Percentiles rank a stretch among this genome's conserved stretches.
Evolutionary conservation across 352 stramenopile species (phyloP).

Genomic region (Phytophthora citrophthora): DNA sequence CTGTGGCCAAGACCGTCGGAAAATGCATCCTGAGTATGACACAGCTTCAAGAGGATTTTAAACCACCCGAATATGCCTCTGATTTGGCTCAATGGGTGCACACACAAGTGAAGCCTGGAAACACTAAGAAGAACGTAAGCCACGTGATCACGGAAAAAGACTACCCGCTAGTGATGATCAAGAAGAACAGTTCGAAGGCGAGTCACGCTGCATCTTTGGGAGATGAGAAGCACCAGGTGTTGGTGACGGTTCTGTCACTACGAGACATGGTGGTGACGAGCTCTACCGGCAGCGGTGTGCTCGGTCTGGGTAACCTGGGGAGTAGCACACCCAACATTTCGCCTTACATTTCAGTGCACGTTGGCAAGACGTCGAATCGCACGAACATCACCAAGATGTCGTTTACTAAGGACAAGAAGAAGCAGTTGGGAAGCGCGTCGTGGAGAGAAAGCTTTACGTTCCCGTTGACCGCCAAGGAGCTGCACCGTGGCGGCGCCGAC

Average conservation of each 20-base stretch:
- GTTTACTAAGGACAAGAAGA: slow-evolving; percentile 54
- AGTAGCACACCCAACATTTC: slow-evolving; percentile 82
- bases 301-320: slow-evolving; percentile 76
- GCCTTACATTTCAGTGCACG: slow-evolving; percentile 79
- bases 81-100: slow-evolving; percentile 84
- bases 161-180: slow-evolving; percentile 74
- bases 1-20: slow-evolving; percentile 79
- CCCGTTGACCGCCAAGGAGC: slow-evolving; percentile 59
- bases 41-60: slow-evolving; percentile 81
- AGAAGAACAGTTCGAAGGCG: slow-evolving; percentile 52
- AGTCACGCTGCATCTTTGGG: slow-evolving; percentile 40
- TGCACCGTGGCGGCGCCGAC: slow-evolving; percentile 39
- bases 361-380: slow-evolving; percentile 69
- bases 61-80: slow-evolving; percentile 71
- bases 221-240: slow-evolving; percentile 68
- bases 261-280: slow-evolving; percentile 67
- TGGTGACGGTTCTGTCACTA: slow-evolving; percentile 71
- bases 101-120: slow-evolving; percentile 73
- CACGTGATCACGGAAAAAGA: slow-evolving; percentile 79
- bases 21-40: slow-evolving; percentile 79
- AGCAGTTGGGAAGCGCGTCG: slow-evolving; percentile 47
- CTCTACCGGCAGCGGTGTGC: slow-evolving; percentile 67
- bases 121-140: slow-evolving; percentile 87
- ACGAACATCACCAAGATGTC: slow-evolving; percentile 79
- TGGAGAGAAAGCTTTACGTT: slow-evolving; percentile 90